Conservation (phyloP, 176 grass and related monocot genomes). For the Eragrostis nindensis region DNA sequence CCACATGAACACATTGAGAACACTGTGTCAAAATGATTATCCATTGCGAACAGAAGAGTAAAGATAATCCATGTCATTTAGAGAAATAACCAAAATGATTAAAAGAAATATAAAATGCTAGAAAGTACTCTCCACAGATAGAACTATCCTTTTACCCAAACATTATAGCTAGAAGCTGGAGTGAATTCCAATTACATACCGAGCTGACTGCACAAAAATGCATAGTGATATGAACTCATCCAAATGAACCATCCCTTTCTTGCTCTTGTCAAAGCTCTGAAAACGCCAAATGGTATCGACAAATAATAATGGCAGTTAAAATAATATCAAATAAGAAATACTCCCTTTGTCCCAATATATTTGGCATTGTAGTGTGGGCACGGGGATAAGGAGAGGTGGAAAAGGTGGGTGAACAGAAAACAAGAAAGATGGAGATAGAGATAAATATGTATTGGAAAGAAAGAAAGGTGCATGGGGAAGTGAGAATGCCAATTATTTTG, state of each 20-base stretch:
- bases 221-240: slow-evolving; percentile 89
- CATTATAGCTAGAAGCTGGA: neutral
- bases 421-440: too few species aligned
- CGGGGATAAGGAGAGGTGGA: too few species aligned
- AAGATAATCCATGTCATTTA: neutral
- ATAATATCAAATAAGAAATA: too few species aligned
- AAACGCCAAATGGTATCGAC: neutral
- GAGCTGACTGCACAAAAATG: slow-evolving; percentile 87
- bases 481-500: too few species aligned
- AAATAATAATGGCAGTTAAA: neutral
- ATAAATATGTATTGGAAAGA: too few species aligned
- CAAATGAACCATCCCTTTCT: slow-evolving; percentile 77
- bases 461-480: too few species aligned
- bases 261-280: slow-evolving; percentile 93
- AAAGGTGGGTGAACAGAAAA: too few species aligned
- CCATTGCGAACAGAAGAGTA: too few species aligned
- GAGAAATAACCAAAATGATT: neutral
- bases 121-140: neutral
- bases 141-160: neutral
- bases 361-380: too few species aligned
- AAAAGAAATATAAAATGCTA: neutral
- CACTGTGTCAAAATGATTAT: too few species aligned
- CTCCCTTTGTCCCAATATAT: too few species aligned
- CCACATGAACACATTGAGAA: neutral
- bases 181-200: slow-evolving; percentile 49